These are phyloP conservation scores for Leishmania martiniquensis DNA, from an alignment of 208 protist genomes.

Conservation along the genomic window DNA sequence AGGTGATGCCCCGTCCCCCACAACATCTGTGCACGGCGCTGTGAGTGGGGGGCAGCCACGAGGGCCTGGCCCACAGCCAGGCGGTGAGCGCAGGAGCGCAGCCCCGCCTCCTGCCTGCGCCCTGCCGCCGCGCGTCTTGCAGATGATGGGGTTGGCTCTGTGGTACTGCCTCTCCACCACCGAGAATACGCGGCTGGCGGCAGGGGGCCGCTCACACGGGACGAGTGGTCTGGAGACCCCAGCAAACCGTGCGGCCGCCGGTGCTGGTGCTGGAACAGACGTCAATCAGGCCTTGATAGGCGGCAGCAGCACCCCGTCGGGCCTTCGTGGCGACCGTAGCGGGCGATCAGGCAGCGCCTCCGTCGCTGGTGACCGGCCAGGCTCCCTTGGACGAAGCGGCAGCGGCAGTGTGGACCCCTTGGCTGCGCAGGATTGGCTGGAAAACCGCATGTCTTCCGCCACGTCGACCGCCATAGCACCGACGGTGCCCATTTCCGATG, in stretches of 20 bases:
- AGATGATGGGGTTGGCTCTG: constrained; percentile 39
- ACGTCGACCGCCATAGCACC: constrained; percentile 6
- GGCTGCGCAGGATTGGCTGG: constrained; percentile 33
- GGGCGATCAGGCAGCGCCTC: constrained; percentile 1
- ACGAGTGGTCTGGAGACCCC: constrained; percentile 31
- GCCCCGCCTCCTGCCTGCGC: constrained; percentile 2
- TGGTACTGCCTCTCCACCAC: constrained; percentile 65
- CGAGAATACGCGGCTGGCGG: constrained; percentile 23
- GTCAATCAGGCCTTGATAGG: constrained; percentile 5
- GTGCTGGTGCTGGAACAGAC: background rate
- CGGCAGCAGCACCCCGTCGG: constrained; percentile 26
- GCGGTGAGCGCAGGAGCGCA: background rate
- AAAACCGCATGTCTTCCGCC: constrained; percentile 43
- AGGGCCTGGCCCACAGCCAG: background rate
- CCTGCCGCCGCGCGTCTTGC: constrained; percentile 6
- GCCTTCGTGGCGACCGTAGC: constrained; percentile 3
- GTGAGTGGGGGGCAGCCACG: background rate
- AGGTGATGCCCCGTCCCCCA: background rate
- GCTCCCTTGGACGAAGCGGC: constrained; percentile 11
- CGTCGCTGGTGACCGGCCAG: background rate
- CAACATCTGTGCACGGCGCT: background rate
- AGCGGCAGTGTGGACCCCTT: constrained; percentile 29
- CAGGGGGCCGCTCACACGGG: constrained; percentile 17
- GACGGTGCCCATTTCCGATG: constrained; percentile 19
- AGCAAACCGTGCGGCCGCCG: constrained; percentile 8